Base-by-base conservation (phyloP, 768 basidiomycete species). In the Phaffia australis region DNA sequence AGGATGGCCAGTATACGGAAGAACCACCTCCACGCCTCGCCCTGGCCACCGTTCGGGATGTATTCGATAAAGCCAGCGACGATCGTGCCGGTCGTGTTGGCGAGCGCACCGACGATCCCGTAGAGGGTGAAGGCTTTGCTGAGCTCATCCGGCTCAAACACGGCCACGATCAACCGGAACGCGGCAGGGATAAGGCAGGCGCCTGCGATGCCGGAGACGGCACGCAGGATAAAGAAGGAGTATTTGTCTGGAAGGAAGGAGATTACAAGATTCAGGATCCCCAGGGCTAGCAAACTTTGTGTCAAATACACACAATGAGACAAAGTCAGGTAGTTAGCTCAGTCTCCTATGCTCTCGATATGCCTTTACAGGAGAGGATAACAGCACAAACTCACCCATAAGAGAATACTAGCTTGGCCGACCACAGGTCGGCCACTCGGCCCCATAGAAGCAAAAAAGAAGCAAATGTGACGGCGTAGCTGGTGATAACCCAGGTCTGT, bases 161-260 rank as follows among this genome's bases (percentile, higher is more conserved):
- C 61, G 6, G 62, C 49, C n/a, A 60, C 56, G 68, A 74, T 73
- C 9, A 74, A 52, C 14, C 71, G 60, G 49, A 65, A 71, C 0
- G 82, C 79, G 3, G 81, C 80, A 3, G 82, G 82, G 52, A 83
- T 78, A 16, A 80, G 81, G 75, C 82, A 72, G 1, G 81, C 78
- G 21, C 81, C 82, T 16, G 76, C 80, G 77, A 75, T 68, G n/a
- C 83, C 83, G 69, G 76, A 80, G 11, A 84, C 63, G 2, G 81
- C 83, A 70, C 83, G 77, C 0, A 84, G 71, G 57, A 83, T 75
- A 47, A 83, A 76, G 55, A 84, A 75, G 0, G 74, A 77, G 58
- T 83, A 78, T 70, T 81, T 79, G 71, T 78, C 74, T n/a, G 60
- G 57, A 32, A 77, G 75, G 68, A 84, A 83, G 46, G 82, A 82